These are phyloP conservation scores for Lablab purpureus DNA, from an alignment of 306 rosid genomes.

Conservation along the genomic window DNA sequence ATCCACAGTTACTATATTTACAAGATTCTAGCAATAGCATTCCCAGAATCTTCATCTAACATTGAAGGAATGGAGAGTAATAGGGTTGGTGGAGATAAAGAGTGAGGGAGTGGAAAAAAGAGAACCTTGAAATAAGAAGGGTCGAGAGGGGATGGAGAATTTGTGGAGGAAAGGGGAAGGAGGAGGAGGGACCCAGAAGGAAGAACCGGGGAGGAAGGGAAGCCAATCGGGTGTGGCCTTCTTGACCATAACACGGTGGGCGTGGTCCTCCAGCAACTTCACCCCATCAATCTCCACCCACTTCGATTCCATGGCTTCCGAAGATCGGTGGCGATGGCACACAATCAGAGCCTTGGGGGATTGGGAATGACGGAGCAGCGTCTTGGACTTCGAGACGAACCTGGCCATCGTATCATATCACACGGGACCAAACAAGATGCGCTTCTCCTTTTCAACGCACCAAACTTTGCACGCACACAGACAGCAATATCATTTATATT, in stretches of 20 bases:
- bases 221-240: conserved; percentile 84
- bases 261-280: conserved; percentile 63
- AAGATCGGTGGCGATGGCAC: conserved; percentile 3
- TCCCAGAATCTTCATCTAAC: not conserved
- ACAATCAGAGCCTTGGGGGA: not conserved
- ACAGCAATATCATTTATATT: too few relatives aligned
- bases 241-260: conserved; percentile 60
- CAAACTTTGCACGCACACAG: too few relatives aligned
- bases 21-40: not conserved
- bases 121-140: not conserved
- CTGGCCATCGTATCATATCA: conserved; percentile 4
- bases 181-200: conserved; percentile 94
- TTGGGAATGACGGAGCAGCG: not conserved
- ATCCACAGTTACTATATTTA: too few relatives aligned
- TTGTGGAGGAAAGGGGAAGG: conserved; percentile 12
- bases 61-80: not conserved
- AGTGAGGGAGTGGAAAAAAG: not conserved
- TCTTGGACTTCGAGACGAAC: not conserved
- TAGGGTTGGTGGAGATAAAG: not conserved
- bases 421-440: too few relatives aligned
- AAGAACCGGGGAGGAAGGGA: conserved; percentile 85
- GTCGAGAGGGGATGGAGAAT: not conserved
- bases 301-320: not conserved
- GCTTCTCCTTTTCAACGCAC: too few relatives aligned
- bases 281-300: conserved; percentile 33